Evolutionary conservation across 1,284 basidiomycete genomes (phyloP).

Genomic region (Fomitopsis pinicola): DNA sequence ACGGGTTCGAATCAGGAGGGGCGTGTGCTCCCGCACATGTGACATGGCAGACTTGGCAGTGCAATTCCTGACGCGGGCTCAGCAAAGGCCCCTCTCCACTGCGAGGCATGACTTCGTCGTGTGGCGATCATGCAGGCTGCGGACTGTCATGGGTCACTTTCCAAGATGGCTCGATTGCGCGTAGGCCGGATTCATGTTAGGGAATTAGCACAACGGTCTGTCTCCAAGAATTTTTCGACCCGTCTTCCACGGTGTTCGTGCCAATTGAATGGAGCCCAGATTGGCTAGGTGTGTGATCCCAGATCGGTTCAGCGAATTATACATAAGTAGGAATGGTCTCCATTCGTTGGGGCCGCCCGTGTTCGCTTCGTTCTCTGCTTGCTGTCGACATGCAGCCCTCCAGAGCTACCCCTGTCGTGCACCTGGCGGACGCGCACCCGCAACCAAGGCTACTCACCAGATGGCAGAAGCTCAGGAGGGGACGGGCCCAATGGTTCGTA

Average conservation of each 20-base stretch:
- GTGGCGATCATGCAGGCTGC: neutral
- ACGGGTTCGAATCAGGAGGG: neutral
- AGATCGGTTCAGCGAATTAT: neutral
- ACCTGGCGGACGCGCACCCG: constrained; percentile 1
- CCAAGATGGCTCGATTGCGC: neutral
- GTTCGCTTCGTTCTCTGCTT: neutral
- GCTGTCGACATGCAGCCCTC: neutral
- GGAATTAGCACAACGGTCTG: neutral
- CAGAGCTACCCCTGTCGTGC: neutral
- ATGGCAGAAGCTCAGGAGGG: constrained; percentile 4
- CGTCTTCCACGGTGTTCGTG: neutral
- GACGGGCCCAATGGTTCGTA: constrained; percentile 1
- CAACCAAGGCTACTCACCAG: neutral
- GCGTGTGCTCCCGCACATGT: neutral
- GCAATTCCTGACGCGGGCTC: neutral
- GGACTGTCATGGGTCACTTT: neutral
- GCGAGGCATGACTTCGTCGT: neutral
- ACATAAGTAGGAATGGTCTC: neutral
- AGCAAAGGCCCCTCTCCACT: neutral
- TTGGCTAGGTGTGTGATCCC: neutral
- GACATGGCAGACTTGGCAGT: neutral
- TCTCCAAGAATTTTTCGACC: neutral
- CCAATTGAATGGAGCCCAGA: neutral
- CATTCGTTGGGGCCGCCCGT: neutral
- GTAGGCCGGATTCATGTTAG: neutral